Percentiles rank a stretch among this genome's conserved stretches.
Evolutionary conservation across 2,329 filamentous ascomycete genomes (phyloP).

Genomic region (Stenocarpella maydis): DNA sequence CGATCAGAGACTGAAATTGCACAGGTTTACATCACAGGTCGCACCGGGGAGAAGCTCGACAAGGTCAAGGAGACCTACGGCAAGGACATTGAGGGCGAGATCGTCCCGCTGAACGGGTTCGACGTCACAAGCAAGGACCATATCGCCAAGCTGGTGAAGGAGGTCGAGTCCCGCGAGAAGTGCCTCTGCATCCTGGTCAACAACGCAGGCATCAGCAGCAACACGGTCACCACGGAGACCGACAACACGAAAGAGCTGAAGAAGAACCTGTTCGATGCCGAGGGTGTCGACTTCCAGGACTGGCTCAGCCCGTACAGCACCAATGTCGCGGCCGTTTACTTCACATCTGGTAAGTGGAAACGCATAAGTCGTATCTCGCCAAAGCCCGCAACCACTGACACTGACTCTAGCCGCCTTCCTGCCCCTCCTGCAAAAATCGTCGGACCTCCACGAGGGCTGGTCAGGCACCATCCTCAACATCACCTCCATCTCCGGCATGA

Average conservation of each 20-base stretch:
- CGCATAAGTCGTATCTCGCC: no score
- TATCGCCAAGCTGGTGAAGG: constrained; percentile 63
- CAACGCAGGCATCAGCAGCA: constrained; percentile 71
- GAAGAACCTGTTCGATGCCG: constrained; percentile 72
- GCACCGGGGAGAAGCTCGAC: constrained; percentile 68
- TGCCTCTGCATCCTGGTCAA: constrained; percentile 73
- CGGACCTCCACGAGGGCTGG: constrained; percentile 53
- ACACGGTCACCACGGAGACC: constrained; percentile 61
- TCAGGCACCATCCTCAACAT: constrained; percentile 73
- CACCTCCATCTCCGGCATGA: constrained; percentile 70
- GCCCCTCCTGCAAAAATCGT: constrained; percentile 65
- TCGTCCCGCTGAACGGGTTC: constrained; percentile 63
- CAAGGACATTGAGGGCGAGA: constrained; percentile 60
- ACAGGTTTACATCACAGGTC: constrained; percentile 73
- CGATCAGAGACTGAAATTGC: constrained; percentile 56
- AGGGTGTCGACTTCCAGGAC: constrained; percentile 65
- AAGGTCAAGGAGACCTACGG: constrained; percentile 66
- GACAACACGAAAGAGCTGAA: constrained; percentile 60
- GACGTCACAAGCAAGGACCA: constrained; percentile 71
- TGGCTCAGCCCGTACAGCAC: constrained; percentile 79
- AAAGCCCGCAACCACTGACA: background rate
- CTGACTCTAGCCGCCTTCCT: constrained; percentile 61
- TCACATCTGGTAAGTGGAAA: constrained; percentile 48
- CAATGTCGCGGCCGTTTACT: constrained; percentile 77
- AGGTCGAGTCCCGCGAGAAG: constrained; percentile 62